Conservation (phyloP, 495 filamentous ascomycete genomes). For the Stereocaulon alpinum region DNA sequence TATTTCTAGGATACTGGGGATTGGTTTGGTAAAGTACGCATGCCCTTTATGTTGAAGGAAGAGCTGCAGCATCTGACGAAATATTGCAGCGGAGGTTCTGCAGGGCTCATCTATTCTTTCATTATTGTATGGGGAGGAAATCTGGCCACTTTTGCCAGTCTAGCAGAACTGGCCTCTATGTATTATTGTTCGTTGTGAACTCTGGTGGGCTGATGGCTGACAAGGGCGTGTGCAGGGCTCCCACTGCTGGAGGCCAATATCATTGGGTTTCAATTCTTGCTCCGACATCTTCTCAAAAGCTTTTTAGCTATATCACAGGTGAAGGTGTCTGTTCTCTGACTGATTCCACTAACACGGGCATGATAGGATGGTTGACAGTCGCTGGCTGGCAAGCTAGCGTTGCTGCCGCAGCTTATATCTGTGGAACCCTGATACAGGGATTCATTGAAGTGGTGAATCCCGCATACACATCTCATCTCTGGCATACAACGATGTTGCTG, state of each 20-base stretch:
- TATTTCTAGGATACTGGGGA: not conserved
- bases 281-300: conserved; percentile 21
- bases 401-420: conserved; percentile 23
- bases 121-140: conserved; percentile 30
- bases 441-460: conserved; percentile 28
- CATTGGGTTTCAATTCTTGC: conserved; percentile 26
- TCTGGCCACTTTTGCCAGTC: conserved; percentile 24
- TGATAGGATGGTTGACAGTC: conserved; percentile 35
- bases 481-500: conserved; percentile 34
- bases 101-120: conserved; percentile 31
- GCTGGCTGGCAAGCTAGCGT: conserved; percentile 34
- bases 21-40: not conserved
- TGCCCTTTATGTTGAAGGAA: not conserved
- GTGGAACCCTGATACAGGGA: conserved; percentile 32
- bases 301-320: conserved; percentile 27
- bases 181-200: not conserved
- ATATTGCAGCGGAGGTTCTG: conserved; percentile 27
- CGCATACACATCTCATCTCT: conserved; percentile 27
- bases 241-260: conserved; percentile 25
- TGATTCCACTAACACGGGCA: too few relatives aligned
- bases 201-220: not conserved
- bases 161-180: conserved; percentile 33
- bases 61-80: not conserved
- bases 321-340: not conserved
- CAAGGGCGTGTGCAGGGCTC: conserved; percentile 15